Evolutionary conservation across 257 asterid genomes (phyloP).

Genomic region (Paulownia fortunei): DNA sequence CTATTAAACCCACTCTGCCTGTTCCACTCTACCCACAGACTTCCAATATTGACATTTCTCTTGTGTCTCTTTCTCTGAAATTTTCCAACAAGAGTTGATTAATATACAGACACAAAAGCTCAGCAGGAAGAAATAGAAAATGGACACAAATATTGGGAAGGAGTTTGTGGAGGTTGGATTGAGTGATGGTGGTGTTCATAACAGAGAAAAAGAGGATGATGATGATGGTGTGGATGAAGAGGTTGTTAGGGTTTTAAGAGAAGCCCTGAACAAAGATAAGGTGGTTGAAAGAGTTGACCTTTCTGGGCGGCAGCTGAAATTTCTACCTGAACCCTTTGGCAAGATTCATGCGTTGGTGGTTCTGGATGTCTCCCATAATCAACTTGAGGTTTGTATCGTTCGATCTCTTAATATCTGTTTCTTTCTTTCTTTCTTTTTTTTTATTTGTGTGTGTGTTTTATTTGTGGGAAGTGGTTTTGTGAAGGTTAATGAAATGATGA

Average conservation of each 20-base stretch:
- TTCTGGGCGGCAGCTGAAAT: conserved; percentile 53
- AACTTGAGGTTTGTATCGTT: conserved; percentile 44
- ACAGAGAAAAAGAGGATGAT: background rate
- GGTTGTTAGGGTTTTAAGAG: conserved; percentile 43
- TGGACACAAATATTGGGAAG: conserved; percentile 22
- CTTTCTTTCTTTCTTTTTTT: background rate
- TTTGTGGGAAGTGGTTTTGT: too few relatives aligned
- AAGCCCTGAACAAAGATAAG: conserved; percentile 22
- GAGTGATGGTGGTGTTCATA: conserved; percentile 20
- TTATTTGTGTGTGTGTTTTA: background rate
- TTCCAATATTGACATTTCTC: background rate
- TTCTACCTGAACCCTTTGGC: conserved; percentile 56
- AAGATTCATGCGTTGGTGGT: conserved; percentile 44
- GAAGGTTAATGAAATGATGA: background rate
- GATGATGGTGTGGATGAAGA: conserved; percentile 32
- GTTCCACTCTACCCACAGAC: background rate
- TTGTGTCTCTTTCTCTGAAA: background rate
- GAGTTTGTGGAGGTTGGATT: conserved; percentile 42
- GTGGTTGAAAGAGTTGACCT: conserved; percentile 46
- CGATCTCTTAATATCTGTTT: background rate
- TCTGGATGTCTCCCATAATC: conserved; percentile 63
- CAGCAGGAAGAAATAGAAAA: background rate
- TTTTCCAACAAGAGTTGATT: background rate
- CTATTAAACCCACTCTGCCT: background rate
- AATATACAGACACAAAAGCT: background rate